A percentile compares a stretch with the other conserved stretches of the same genome.
Evolutionary conservation across 306 rosid genomes (phyloP).

Genomic region (Vicia villosa): DNA sequence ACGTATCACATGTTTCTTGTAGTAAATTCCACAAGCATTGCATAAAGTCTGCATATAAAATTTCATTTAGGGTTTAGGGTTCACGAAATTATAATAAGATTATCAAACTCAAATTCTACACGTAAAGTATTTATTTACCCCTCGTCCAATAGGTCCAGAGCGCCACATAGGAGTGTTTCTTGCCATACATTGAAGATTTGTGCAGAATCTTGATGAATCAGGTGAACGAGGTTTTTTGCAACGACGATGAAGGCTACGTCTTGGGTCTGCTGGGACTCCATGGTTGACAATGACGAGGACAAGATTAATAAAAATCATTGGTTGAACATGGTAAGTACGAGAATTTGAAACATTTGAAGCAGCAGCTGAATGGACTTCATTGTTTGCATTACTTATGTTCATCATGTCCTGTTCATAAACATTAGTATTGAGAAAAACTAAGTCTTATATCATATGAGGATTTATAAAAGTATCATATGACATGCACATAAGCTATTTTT

Average conservation of each 20-base stretch:
- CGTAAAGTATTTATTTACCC: not conserved
- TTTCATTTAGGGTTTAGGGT: too few species aligned
- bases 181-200: constrained; percentile 33
- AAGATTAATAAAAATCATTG: not conserved
- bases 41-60: constrained; percentile 37
- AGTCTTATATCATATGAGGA: too few species aligned
- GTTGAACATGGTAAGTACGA: not conserved
- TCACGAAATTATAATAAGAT: too few species aligned
- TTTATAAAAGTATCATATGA: too few species aligned
- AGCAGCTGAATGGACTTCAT: not conserved
- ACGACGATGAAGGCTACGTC: not conserved
- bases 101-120: too few species aligned
- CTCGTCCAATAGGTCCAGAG: constrained; percentile 41
- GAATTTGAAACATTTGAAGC: not conserved
- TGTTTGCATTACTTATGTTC: not conserved
- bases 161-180: constrained; percentile 44
- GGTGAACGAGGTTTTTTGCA: not conserved
- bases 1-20: constrained; percentile 15
- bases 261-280: not conserved
- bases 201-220: not conserved
- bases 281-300: not conserved
- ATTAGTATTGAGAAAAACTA: too few species aligned
- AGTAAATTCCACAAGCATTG: constrained; percentile 46
- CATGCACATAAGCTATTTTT: too few species aligned
- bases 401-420: constrained; percentile 6